Base-by-base conservation (phyloP, 2,329 filamentous ascomycete species). In the Pestalotiopsis sp. region DNA sequence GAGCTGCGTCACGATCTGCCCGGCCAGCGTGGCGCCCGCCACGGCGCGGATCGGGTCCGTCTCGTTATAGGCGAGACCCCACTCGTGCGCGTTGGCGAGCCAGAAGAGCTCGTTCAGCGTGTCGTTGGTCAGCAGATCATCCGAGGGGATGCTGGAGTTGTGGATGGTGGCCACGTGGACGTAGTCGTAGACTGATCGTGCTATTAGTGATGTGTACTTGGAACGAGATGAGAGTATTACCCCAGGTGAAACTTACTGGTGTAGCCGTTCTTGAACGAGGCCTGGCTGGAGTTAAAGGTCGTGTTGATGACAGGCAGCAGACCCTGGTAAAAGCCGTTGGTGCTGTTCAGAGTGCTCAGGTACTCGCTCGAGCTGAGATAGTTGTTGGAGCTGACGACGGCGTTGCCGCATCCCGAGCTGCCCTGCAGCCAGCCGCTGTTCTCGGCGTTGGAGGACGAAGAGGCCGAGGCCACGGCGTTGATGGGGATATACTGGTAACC, bases 401-500 rank as follows among this genome's bases (percentile, higher is more conserved):
- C 85, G 57, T 82, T 89, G 77, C 80, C 81, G 78, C 89, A 91
- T 9, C 85, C 85, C 69, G 84, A 88, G 70, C 82, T 81, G 59
- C 86, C 87, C 78, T 90, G 88, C 0, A 90, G 82, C 88, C 88
- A 90, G 27, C 81, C 84, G 67, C 78, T 86, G 75, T 83, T 84
- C 80, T 90, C 87, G 2, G 86, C 83, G 72, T 89, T 86, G 6
- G 83, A 80, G 27, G 84, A 81, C 67, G 89, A 86, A 14, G 87
- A 85, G 11, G 78, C 89, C 2, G 83, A 85, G 2, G 83, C 78
- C 36, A 92, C 84, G 3, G 87, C 82, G 69, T 90, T 87, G 67
- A 98, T 84, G 20, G 93, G 92, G 73, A 97, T 91, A 70, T 96
- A 88, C 80, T 98, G 95, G 78, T 94, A 97, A 31, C 94, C 94